Base-by-base conservation (phyloP, 306 rosid genomes). In the apple (Malus domestica) region DNA sequence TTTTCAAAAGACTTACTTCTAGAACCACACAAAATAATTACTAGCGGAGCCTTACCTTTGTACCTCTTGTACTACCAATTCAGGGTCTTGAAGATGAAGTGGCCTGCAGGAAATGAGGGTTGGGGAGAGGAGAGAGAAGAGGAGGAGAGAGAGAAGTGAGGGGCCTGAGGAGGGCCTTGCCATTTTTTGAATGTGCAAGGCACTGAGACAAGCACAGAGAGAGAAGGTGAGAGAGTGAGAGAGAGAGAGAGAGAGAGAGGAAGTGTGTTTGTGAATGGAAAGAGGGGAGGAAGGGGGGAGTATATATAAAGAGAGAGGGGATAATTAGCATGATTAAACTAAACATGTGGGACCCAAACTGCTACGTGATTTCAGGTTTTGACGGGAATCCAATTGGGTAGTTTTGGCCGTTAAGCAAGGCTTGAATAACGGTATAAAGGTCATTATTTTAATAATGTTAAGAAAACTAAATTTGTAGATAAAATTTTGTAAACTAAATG, bases 401-500 rank as follows among this genome's bases (percentile, higher is more conserved):
- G 96, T 87, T 92, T 87, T 84, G 87, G 91, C 95, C 92, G 90
- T 94, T 89, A 87, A 94, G 89, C 83, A 81, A 80, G 81, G 78
- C 91, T 76, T 79, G 68, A 85, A 86, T 88, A 64, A 77, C 81
- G 92, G 85, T 42, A 25, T 18, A 18, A 16, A 30, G 15, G 10
- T 52, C 1, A 7, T 7, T 0, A 38, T 0, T 9, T 0, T 9
- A 2, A 1, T 38, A 7, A 1, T 38, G 42, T 7, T 38, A 38
- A 0, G 0, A 0, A 1, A 0, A 35, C 0, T 35, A 35, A 0
- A 35, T 35, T 35, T 35, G 9, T 35, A 35, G 2, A 35, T 6
- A 35, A 35, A 0, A 35, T 6, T 35, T 35, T 35, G 0, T 35
- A 35, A 35, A 35, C 0, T 35, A 35, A 35, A 35, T 35, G 9